Conservation (phyloP, 129 eudicot genomes). For the Pulicaria dysenterica region DNA sequence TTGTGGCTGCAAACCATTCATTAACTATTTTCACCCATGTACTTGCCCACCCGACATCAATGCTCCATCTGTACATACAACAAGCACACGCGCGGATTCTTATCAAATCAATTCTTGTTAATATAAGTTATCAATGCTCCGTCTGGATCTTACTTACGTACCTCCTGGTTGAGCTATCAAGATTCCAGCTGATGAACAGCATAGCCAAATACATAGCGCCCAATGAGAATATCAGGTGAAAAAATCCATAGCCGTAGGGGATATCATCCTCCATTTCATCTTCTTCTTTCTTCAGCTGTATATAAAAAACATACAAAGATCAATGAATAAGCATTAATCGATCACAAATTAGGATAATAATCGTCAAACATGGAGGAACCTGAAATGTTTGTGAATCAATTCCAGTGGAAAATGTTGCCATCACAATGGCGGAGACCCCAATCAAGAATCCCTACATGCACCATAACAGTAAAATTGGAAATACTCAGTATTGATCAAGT, state of each 20-base stretch:
- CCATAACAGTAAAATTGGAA: background rate
- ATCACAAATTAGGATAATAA: slow-evolving; percentile 5
- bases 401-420: slow-evolving; percentile 98
- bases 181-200: slow-evolving; percentile 93
- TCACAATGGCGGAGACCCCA: slow-evolving; percentile 75
- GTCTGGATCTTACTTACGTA: slow-evolving; percentile 65
- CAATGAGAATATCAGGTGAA: slow-evolving; percentile 83
- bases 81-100: background rate
- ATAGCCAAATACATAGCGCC: slow-evolving; percentile 99
- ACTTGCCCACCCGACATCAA: slow-evolving; percentile 99
- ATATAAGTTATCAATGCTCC: too few relatives aligned
- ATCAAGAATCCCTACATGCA: slow-evolving; percentile 79
- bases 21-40: slow-evolving; percentile 97
- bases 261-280: slow-evolving; percentile 70
- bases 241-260: slow-evolving; percentile 85
- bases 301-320: background rate
- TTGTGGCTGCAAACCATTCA: slow-evolving; percentile 97
- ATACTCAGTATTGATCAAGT: background rate
- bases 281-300: slow-evolving; percentile 71
- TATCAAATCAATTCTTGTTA: background rate
- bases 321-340: slow-evolving; percentile 16
- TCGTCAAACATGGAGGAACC: slow-evolving; percentile 41
- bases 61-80: slow-evolving; percentile 69
- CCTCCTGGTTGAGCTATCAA: slow-evolving; percentile 72
- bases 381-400: slow-evolving; percentile 93